Evolutionary conservation across 495 filamentous ascomycete genomes (phyloP), one percentile per base, ranked within the genome.

Genomic region (Penicillium verhagenii): DNA sequence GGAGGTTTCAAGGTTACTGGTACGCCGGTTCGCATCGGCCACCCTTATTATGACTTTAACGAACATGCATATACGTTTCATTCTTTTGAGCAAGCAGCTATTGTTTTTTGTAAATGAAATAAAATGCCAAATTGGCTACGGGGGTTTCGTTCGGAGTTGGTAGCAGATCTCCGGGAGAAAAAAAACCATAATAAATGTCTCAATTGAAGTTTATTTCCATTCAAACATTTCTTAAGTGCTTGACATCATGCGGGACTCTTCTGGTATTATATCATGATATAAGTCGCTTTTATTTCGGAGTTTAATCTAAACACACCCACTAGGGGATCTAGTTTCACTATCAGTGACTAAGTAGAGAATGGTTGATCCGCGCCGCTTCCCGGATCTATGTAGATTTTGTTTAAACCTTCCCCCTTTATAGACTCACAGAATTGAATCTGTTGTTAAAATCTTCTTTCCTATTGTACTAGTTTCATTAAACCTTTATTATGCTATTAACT

Each of bases 121-220:
- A n/a, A 42, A 38, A 28, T 13, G n/a, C n/a, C n/a, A 0, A 29
- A 37, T 19, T 42, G 38, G 50, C 39, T 47, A 53, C 47, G 51
- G 24, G 49, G n/a, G 0, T 24, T 44, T 3, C n/a, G 13, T 13
- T 47, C 56, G 56, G 57, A 54, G 57, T 59, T 47, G 52, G 50
- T 24, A 46, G 2, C 3, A 47, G 13, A 24, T 51, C 56, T 54
- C 56, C 56, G 56, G 35, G 21, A 20, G 16, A n/a, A n/a, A n/a
- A n/a, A 16, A 16, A 5, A 13, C 33, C 26, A 28, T 35, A 10
- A n/a, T 35, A 16, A 35, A 35, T 35, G 33, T 35, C 33, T 35
- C 23, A 47, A 2, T 46, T 28, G 44, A 47, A 47, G 44, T 18
- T 26, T 18, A 31, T 18, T 47, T 4, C 19, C 16, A 46, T 23